Evolutionary conservation across 1,284 basidiomycete species (phyloP), one percentile per base, ranked within the genome.

Genomic region (Coniophora puteana): DNA sequence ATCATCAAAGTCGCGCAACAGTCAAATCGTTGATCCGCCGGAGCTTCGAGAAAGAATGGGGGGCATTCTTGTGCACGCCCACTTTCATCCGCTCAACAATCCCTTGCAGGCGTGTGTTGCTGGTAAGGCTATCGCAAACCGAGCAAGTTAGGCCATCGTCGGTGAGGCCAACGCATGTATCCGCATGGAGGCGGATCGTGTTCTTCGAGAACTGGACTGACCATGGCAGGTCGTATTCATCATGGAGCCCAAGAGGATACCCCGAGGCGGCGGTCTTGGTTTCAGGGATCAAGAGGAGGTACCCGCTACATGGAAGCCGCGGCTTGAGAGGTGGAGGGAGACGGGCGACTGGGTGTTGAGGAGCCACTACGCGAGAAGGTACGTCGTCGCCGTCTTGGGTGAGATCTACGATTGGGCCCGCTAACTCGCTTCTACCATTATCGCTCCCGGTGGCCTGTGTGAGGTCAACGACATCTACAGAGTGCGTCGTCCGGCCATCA

Each of bases 41-140:
- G 50, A 51, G 39, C 61, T 62, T 3, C 55, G 42, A 13, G 62
- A 66, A 10, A 65, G 43, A 10, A 27, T 27, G 26, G 10, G 26
- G 26, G 10, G 26, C 10, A n/a, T 27, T 27, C n/a, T 27, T n/a
- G n/a, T 27, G 26, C n/a, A 27, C n/a, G 10, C 26, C 26, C 10
- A 10, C n/a, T n/a, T 27, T n/a, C 26, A 27, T 27, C n/a, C 26
- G 26, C 10, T 27, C 26, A 27, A 10, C 10, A 27, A 27, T 27
- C n/a, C 10, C 26, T 10, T n/a, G n/a, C 26, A 27, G 26, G n/a
- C 10, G 10, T 10, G 10, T 10, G n/a, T n/a, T 27, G 10, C n/a
- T n/a, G n/a, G 26, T 27, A 10, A 27, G n/a, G 26, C 26, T 27
- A 27, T 10, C 26, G n/a, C 26, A 27, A n/a, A n/a, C 10, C 10